Evolutionary conservation across 1,139 yeast species (phyloP).

Genomic region (Sugiyamaella grinbergsii): DNA sequence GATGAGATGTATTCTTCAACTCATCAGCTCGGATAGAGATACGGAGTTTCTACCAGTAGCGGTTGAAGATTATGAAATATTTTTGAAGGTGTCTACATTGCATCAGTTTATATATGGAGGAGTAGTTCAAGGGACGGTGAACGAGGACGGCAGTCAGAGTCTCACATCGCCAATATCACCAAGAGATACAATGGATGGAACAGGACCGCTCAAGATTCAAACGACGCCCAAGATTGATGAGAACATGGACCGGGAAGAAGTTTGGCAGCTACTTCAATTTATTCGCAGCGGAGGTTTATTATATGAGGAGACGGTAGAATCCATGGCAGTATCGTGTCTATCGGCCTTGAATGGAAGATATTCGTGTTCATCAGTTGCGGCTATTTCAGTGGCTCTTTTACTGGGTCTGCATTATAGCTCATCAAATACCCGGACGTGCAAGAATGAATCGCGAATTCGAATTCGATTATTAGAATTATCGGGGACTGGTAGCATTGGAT

Average conservation of each 20-base stretch:
- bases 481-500: slow-evolving; percentile 20
- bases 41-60: slow-evolving; percentile 32
- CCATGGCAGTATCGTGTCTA: slow-evolving; percentile 8
- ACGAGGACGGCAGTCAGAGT: slow-evolving; percentile 8
- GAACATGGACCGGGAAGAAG: slow-evolving; percentile 6
- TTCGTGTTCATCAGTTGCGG: background rate
- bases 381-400: slow-evolving; percentile 23
- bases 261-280: slow-evolving; percentile 17
- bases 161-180: slow-evolving; percentile 10
- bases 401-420: slow-evolving; percentile 25
- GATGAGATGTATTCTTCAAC: slow-evolving; percentile 40
- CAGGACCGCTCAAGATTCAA: background rate
- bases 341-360: background rate
- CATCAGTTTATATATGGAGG: slow-evolving; percentile 30
- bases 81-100: slow-evolving; percentile 28
- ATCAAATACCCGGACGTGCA: slow-evolving; percentile 6
- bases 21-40: slow-evolving; percentile 26
- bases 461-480: slow-evolving; percentile 25
- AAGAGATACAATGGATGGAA: background rate
- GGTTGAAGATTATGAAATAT: slow-evolving; percentile 32
- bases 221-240: slow-evolving; percentile 7
- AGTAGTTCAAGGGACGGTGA: background rate
- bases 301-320: slow-evolving; percentile 15
- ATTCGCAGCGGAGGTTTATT: slow-evolving; percentile 4
- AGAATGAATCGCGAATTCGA: slow-evolving; percentile 24